These are phyloP conservation scores for Petunia axillaris DNA, from an alignment of 257 asterid species.

Conservation along the genomic window DNA sequence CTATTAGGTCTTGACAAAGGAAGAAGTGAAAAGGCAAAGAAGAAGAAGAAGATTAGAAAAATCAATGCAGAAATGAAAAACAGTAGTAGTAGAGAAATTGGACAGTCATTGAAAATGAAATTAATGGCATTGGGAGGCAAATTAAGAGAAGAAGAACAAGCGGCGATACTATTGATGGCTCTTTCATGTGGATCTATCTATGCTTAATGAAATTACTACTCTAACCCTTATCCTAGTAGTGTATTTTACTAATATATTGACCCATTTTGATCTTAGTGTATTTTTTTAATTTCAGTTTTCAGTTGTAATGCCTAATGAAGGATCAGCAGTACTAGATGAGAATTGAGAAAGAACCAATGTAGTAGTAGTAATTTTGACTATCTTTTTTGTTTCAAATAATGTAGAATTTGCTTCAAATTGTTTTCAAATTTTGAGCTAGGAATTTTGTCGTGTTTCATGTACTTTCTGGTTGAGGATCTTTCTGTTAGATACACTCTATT, in stretches of 20 bases:
- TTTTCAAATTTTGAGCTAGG: too few species aligned
- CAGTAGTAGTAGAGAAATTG: constrained; percentile 31
- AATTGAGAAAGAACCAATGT: background rate
- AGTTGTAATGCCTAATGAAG: constrained; percentile 8
- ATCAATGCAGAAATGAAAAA: too few species aligned
- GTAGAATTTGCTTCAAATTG: background rate
- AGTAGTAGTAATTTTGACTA: background rate
- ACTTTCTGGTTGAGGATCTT: background rate
- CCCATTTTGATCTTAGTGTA: background rate
- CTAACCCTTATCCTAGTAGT: background rate
- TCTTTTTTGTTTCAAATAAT: background rate
- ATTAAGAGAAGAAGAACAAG: constrained; percentile 82
- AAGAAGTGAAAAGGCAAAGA: constrained; percentile 35
- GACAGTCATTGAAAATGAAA: constrained; percentile 56
- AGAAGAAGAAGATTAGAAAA: constrained; percentile 48
- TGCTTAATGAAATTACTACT: constrained; percentile 39
- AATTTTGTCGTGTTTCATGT: too few species aligned
- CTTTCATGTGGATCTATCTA: constrained; percentile 77
- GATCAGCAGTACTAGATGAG: background rate
- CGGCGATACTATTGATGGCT: constrained; percentile 86
- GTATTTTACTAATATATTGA: background rate
- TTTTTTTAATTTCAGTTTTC: background rate
- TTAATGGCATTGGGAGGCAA: constrained; percentile 58
- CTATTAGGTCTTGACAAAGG: constrained; percentile 59
- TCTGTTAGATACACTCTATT: background rate